Conservation (phyloP, 2,329 filamentous ascomycete genomes). For the Annulohypoxylon truncatum region DNA sequence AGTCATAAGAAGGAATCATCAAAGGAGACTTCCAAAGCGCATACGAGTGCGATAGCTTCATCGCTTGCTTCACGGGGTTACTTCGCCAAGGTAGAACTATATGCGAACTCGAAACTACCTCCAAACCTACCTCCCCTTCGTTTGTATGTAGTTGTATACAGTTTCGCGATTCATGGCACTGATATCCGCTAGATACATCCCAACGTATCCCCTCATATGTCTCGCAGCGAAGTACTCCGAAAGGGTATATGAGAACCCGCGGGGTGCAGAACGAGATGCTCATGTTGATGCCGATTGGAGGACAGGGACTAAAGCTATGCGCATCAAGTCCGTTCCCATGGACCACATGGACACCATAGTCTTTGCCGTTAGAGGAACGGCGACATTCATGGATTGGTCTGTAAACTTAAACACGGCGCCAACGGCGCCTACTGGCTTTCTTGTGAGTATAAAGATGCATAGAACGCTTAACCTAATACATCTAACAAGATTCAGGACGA, state of each 20-base stretch:
- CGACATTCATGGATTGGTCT: constrained; percentile 86
- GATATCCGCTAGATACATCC: constrained; percentile 66
- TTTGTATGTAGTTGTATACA: constrained; percentile 61
- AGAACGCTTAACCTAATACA: constrained; percentile 11
- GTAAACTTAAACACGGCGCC: constrained; percentile 82
- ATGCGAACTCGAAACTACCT: constrained; percentile 81
- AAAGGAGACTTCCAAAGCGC: constrained; percentile 52
- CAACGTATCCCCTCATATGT: constrained; percentile 81
- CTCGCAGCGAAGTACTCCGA: constrained; percentile 83
- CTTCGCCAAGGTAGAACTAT: constrained; percentile 82
- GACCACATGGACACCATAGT: constrained; percentile 83
- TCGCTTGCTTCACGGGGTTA: constrained; percentile 63
- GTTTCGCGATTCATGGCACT: constrained; percentile 29
- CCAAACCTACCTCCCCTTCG: constrained; percentile 73
- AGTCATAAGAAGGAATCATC: constrained; percentile 48
- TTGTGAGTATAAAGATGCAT: constrained; percentile 55
- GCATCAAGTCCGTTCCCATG: constrained; percentile 82
- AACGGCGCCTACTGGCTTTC: constrained; percentile 72
- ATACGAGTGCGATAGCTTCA: constrained; percentile 51
- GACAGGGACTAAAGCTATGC: constrained; percentile 85
- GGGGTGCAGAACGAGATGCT: constrained; percentile 71
- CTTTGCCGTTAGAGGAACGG: constrained; percentile 84
- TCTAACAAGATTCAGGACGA: constrained; percentile 66
- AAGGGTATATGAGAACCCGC: constrained; percentile 76
- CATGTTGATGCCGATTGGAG: constrained; percentile 78